Evolutionary conservation across 306 rosid species (phyloP), one percentile per base, ranked within the genome.

Genomic region (Cercis canadensis): DNA sequence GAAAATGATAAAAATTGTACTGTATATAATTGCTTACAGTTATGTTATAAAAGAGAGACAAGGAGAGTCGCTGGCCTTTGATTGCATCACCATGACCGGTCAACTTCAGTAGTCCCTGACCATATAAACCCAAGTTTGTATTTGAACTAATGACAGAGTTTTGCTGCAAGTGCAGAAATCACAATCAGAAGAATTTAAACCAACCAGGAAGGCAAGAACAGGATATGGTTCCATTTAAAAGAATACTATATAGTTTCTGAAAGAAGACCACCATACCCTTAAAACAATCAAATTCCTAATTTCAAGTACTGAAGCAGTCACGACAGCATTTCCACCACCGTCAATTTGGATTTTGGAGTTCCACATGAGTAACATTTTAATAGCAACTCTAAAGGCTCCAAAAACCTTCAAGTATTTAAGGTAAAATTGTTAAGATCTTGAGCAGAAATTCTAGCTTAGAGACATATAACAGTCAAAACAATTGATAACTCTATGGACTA

Each of bases 311-410:
- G 98, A 94, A 81, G 96, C 88, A 80, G 96, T 82, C 70, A 93
- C 86, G 75, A 83, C 82, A 37, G 96, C 80, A 80, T 85, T 85
- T 80, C 81, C 87, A 52, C 97, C 94, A 41, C 97, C 97, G 41
- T 90, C 94, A 69, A 94, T 88, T 87, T 84, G 85, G 62, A 94
- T 89, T 65, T 73, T 75, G 74, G 98, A 86, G 81, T 91, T 85
- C 98, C 96, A 86, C 98, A 94, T 94, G 56, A 94, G 95, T 83
- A 94, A 69, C 96, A 94, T 89, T 86, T 94, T 94, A 78, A 94
- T 89, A 75, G 90, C 65, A 78, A 94, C 96, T 90, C 98, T 86
- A 83, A 94, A 87, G 64, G 98, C 98, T 73, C 98, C 98, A 83
- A 79, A 94, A 75, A 94, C 98, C 98, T 94, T 81, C 87, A 91